Evolutionary conservation across 805 yeast species (phyloP), one percentile per base, ranked within the genome.

Genomic region (Nakazawaea ernobii): DNA sequence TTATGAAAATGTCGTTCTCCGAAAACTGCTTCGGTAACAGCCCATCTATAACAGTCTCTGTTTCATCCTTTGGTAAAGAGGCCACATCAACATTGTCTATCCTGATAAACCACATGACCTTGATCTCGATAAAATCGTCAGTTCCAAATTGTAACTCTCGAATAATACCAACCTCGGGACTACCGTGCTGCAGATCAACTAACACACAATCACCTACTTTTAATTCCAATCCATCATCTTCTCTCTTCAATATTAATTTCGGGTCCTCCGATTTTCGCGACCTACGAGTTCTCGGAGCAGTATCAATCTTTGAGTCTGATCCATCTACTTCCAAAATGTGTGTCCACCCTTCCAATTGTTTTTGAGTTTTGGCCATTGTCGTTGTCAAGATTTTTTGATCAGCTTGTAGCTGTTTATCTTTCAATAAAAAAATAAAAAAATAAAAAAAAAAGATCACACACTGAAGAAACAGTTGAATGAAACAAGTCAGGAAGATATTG

Each of bases 171-270:
- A 78, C 64, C 39, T 67, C 72, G 1, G 72, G 63, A 1, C 62
- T 61, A 1, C 59, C 63, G 0, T 51, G 57, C 4, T 63, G 63
- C 46, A 66, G 67, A 30, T 62, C 62, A 37, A 75, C 65, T 8
- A 79, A 58, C 0, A 83, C 56, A 35, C 75, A 65, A 51, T 78
- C 82, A 3, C 90, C 90, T 8, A 69, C 68, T 26, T 67, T 66
- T 17, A 84, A 53, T 40, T 68, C 73, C 33, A 79, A 51, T 2
- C 70, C 75, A 59, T 80, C 86, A 0, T 53, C 56, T 8, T 62
- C 69, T 49, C 82, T 63, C 46, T 60, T 65, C 24, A 80, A 54
- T 4, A 59, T 48, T 10, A 70, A 57, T 9, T 44, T 42, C 13
- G 20, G 43, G n/a, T 33, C 15, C 27, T 42, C 39, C 1, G 32